Conservation (phyloP, 1,139 yeast species). For the Geotrichum citri-aurantii region DNA sequence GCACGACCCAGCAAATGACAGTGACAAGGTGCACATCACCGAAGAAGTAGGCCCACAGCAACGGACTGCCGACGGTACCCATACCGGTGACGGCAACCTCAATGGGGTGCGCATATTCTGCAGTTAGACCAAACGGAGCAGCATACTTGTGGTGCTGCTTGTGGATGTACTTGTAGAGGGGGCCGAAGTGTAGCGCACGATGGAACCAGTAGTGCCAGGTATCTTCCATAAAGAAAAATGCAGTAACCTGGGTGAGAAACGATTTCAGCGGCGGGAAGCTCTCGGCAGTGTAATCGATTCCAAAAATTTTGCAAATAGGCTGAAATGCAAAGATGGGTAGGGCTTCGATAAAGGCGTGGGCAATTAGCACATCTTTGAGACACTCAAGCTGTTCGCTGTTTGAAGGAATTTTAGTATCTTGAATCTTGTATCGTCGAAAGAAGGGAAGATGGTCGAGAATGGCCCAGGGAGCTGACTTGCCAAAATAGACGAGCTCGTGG, state of each 20-base stretch:
- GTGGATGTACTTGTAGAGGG: constrained; percentile 83
- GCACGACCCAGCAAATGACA: constrained; percentile 77
- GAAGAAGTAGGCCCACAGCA: constrained; percentile 59
- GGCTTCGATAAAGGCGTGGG: constrained; percentile 88
- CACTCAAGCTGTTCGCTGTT: constrained; percentile 88
- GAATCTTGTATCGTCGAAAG: constrained; percentile 74
- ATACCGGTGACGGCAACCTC: constrained; percentile 87
- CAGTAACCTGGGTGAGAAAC: constrained; percentile 56
- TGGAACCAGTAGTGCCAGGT: constrained; percentile 97
- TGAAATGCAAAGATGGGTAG: constrained; percentile 96
- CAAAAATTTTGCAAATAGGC: constrained; percentile 72
- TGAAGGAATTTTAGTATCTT: constrained; percentile 58
- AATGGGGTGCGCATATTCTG: constrained; percentile 93
- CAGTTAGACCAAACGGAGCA: constrained; percentile 93
- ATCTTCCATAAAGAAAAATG: constrained; percentile 83
- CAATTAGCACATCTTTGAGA: constrained; percentile 70
- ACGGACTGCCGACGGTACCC: constrained; percentile 93
- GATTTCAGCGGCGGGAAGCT: constrained; percentile 70
- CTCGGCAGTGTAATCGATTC: constrained; percentile 59
- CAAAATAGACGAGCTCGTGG: constrained; percentile 79
- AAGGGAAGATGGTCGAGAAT: constrained; percentile 70
- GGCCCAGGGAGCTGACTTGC: constrained; percentile 80
- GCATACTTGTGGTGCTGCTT: constrained; percentile 96
- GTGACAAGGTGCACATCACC: constrained; percentile 75
- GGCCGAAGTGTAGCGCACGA: constrained; percentile 77